Base-by-base conservation (phyloP, 1,139 yeast species). In the Hemisphaericaspora lyxosophila region DNA sequence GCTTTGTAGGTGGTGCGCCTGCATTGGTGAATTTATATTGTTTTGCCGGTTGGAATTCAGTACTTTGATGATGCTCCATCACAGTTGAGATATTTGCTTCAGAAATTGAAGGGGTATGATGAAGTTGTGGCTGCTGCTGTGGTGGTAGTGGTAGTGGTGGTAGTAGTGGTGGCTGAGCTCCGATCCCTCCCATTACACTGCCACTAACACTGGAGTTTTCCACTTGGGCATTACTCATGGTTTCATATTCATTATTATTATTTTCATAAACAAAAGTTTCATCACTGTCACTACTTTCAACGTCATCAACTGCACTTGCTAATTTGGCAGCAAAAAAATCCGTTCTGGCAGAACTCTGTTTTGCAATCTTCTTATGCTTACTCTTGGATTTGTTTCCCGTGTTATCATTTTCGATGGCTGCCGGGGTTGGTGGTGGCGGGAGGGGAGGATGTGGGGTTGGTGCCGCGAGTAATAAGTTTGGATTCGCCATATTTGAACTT, bases 251-350 rank as follows among this genome's bases (percentile, higher is more conserved):
- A 42, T 43, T 45, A 26, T 44, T 57, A 39, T 62, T 64, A 39
- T 78, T 77, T 51, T 89, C 97, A 57, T 90, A 90, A 9, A 90
- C 96, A 70, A 90, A 90, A 1, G 96, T 87, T 59, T 92, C 97
- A 50, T 89, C 96, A 30, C 90, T 81, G 57, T 88, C 97, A 29
- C 90, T 82, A 33, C 85, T 78, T 43, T 85, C 89, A 18, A 79
- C 88, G 51, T 88, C 96, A 50, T 87, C 96, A 7, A 90, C 95
- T 1, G 97, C 97, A 46, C 89, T 83, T 6, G 97, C 97, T 45
- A 90, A 68, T 51, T 85, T 85, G 0, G 97, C 97, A 9, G 97
- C 97, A 62, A 90, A 90, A 42, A 87, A 81, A 54, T 90, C 97
- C 0, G 96, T 92, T 55, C 89, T 78, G 4, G 95, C 70, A 30